These are phyloP conservation scores for Oryza meridionalis DNA, from an alignment of 176 grass and related monocot species.

Conservation along the genomic window DNA sequence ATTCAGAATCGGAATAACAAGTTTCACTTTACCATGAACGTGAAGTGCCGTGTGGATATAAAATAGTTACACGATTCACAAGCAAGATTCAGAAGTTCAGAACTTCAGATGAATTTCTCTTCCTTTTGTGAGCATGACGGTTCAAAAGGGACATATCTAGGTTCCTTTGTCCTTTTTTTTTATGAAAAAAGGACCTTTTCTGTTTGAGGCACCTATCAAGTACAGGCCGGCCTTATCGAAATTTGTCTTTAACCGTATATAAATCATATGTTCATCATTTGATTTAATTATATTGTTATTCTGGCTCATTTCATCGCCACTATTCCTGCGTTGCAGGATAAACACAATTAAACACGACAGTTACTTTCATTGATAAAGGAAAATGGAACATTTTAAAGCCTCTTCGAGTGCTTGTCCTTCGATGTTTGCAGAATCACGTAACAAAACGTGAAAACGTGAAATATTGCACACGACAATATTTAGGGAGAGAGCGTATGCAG, in stretches of 20 bases:
- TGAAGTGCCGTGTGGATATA: not conserved
- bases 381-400: not conserved
- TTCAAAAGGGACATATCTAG: conserved; percentile 9
- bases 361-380: not conserved
- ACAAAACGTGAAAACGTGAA: not conserved
- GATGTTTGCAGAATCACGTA: not conserved
- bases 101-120: not conserved
- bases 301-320: not conserved
- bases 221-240: too few species aligned
- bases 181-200: too few species aligned
- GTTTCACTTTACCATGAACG: conserved; percentile 1
- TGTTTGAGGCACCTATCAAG: too few species aligned
- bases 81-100: conserved; percentile 8
- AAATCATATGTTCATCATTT: not conserved
- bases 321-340: too few species aligned
- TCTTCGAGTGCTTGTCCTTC: not conserved
- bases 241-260: too few species aligned
- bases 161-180: too few species aligned
- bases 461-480: not conserved
- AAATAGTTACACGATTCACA: conserved; percentile 4
- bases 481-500: too few species aligned
- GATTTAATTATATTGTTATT: not conserved
- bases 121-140: not conserved
- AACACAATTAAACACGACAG: not conserved
- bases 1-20: not conserved